Evolutionary conservation across 148 eudicot species (phyloP), one percentile per base, ranked within the genome.

Genomic region (Dysphania ambrosioides): DNA sequence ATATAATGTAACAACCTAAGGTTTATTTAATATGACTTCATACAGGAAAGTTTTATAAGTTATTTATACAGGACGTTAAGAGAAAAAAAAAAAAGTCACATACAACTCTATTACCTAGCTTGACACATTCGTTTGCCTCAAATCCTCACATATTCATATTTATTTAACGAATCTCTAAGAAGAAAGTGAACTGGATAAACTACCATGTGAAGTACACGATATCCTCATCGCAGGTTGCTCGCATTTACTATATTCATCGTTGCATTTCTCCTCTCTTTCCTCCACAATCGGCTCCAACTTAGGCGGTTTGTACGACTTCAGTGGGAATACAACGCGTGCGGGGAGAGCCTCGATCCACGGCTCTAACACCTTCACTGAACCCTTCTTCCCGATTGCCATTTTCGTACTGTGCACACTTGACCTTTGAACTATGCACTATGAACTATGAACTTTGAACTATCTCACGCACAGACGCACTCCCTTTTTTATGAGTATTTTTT

Each of bases 201-300:
- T 23, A 66, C 51, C 70, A 66, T n/a, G 29, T 38, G 51, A 36
- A 36, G 23, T 13, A 2, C 11, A 38, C 18, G 70, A 66, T n/a
- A n/a, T n/a, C n/a, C n/a, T n/a, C 29, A 66, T 38, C 40, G 30
- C 31, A 66, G 23, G 9, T 40, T 42, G 16, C 2, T n/a, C 51
- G 27, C 72, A 70, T 30, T 10, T 41, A 70, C 18, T 29, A 18
- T 27, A 13, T 18, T 21, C 40, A 49, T 47, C 41, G 12, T 70
- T 21, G 3, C 27, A 32, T 31, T 51, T 30, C 12, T 70, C 72
- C 13, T 70, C 72, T 21, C 21, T 47, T 21, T 70, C 72, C n/a
- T 70, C 72, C 51, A 8, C 40, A 51, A 70, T 70, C 3, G 72
- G 49, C 60, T 70, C 72, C 72, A 70, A 70, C 12, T 47, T 47